Base-by-base conservation (phyloP, 2,329 filamentous ascomycete genomes). In the Talaromyces sp. region DNA sequence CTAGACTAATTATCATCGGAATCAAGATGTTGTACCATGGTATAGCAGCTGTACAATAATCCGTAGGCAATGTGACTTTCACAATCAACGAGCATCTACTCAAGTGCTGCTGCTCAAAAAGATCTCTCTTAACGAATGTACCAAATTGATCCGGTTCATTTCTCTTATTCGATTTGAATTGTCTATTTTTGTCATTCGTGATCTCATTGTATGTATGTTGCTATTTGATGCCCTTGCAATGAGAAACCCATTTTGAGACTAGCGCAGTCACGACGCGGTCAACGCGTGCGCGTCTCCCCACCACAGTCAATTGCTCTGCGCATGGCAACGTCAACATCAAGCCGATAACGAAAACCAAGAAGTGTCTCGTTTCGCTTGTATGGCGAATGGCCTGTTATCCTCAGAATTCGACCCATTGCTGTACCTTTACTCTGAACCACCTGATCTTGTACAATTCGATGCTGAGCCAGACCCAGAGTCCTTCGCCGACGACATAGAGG, bases 371-470 rank as follows among this genome's bases (percentile, higher is more conserved):
- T 26, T 61, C 9, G 48, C n/a, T 54, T 62, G 55, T 27, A 64
- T 64, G 62, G 61, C 55, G 56, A 52, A 27, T 54, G 56, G 67
- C 27, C 74, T 72, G 19, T 71, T 73, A 43, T 75, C 77, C 3
- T 76, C 79, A 3, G 81, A 80, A 5, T 83, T 82, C 60, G 81
- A 83, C 62, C 80, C 80, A 50, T 79, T 79, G 48, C 63, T 82
- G 31, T 71, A 80, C 62, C 72, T 81, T 26, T 75, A 80, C 64
- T 82, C 80, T 57, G 79, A 83, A 69, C 64, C 63, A n/a, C 64
- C 57, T 21, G 59, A 56, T 27, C 60, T 64, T 41, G 60, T 62
- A 32, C 54, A 24, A 11, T 56, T 58, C 17, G 61, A 58, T 61
- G 67, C 31, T 67, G 66, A 62, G 32, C 46, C 41, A 17, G 69